Percentiles rank a stretch among this genome's conserved stretches.
These are phyloP conservation scores for Phaeomoniella chlamydospora DNA, from an alignment of 2,329 filamentous ascomycete species.

Conservation along the genomic window DNA sequence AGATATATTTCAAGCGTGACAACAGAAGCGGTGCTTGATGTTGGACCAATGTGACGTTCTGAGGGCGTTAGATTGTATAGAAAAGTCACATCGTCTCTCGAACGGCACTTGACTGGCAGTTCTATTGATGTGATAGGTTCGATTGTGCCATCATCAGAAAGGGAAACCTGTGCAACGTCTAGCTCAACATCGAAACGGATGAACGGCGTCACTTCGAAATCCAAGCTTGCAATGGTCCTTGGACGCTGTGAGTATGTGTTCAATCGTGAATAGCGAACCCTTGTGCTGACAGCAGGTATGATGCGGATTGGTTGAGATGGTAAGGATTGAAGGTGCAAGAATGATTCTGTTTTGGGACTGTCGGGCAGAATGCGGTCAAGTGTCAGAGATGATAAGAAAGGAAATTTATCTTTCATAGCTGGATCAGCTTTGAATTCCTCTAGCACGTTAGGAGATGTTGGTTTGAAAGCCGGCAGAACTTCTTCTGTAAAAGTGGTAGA, in stretches of 20 bases:
- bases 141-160: slow-evolving; percentile 30
- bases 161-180: slow-evolving; percentile 28
- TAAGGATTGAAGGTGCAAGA: slow-evolving; percentile 38
- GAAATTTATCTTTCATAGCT: slow-evolving; percentile 27
- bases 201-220: slow-evolving; percentile 41
- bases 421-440: slow-evolving; percentile 38
- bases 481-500: slow-evolving; percentile 21
- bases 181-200: slow-evolving; percentile 34
- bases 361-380: slow-evolving; percentile 42
- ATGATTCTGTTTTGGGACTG: slow-evolving; percentile 30
- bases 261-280: slow-evolving; percentile 38
- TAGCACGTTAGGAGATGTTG: slow-evolving; percentile 42
- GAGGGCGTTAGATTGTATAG: slow-evolving; percentile 36
- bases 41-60: slow-evolving; percentile 17
- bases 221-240: slow-evolving; percentile 36
- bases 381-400: slow-evolving; percentile 42
- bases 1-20: slow-evolving; percentile 32
- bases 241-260: slow-evolving; percentile 26
- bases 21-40: slow-evolving; percentile 21
- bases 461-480: slow-evolving; percentile 38
- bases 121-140: slow-evolving; percentile 23
- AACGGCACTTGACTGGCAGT: slow-evolving; percentile 27
- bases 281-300: slow-evolving; percentile 40
- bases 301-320: slow-evolving; percentile 38
- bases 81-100: slow-evolving; percentile 42